These are phyloP conservation scores for Phytopythium litorale DNA, from an alignment of 352 stramenopile species.

Conservation along the genomic window DNA sequence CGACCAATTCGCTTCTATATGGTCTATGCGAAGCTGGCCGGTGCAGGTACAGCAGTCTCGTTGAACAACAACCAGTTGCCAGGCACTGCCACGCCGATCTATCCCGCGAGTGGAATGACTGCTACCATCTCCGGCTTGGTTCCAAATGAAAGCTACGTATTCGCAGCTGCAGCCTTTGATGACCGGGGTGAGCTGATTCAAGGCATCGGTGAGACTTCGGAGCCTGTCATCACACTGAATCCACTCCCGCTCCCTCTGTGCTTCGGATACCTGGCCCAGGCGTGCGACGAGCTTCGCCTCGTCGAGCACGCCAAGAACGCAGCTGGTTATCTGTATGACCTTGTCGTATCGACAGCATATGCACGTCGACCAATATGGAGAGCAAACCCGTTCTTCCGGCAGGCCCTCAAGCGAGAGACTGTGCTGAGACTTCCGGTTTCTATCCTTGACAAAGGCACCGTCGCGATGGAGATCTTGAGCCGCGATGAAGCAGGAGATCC, in stretches of 20 bases:
- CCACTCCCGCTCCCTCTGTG: constrained; percentile 56
- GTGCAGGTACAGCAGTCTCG: constrained; percentile 70
- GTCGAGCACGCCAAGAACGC: constrained; percentile 25
- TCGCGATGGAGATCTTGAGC: constrained; percentile 52
- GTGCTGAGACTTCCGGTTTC: constrained; percentile 49
- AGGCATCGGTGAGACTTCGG: constrained; percentile 58
- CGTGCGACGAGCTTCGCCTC: constrained; percentile 32
- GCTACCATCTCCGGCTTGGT: constrained; percentile 49
- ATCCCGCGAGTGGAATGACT: constrained; percentile 10
- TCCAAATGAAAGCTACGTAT: constrained; percentile 80
- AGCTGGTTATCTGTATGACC: constrained; percentile 44
- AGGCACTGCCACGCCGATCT: constrained; percentile 55
- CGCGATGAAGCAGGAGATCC: constrained; percentile 40
- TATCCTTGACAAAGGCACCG: constrained; percentile 45
- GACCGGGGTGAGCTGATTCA: constrained; percentile 53
- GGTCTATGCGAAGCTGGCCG: constrained; percentile 68
- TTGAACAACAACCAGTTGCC: constrained; percentile 64
- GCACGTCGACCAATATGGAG: constrained; percentile 37
- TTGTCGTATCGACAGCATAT: constrained; percentile 30
- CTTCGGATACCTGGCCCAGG: constrained; percentile 70
- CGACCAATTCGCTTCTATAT: constrained; percentile 62
- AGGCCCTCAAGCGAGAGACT: constrained; percentile 39
- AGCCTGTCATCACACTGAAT: constrained; percentile 60
- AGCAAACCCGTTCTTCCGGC: constrained; percentile 56
- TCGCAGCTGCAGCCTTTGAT: constrained; percentile 79